Base-by-base conservation (phyloP, 2,329 filamentous ascomycete genomes). In the Bipolaris zeicola region DNA sequence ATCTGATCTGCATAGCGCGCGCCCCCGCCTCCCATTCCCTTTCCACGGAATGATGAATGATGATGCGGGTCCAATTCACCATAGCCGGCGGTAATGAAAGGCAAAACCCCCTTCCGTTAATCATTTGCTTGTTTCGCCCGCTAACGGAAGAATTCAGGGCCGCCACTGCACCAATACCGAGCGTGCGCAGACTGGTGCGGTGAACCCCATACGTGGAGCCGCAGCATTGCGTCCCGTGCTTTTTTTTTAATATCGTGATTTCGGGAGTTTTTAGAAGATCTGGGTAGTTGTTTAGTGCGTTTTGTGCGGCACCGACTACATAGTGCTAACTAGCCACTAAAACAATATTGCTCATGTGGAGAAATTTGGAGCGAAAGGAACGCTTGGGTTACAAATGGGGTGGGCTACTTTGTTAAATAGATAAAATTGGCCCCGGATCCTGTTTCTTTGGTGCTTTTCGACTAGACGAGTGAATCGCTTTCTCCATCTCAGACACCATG, bases 151-250 rank as follows among this genome's bases (percentile, higher is more conserved):
- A 63, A 62, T 46, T 57, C 14, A 10, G 22, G 28, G 14, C 55
- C 36, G 20, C 44, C 44, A 34, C 58, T 57, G 60, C 60, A 63
- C 60, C 60, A 63, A 63, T 63, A 57, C 37, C 38, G 24, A 20
- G 18, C 7, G 24, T 18, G n/a, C 22, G 41, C 11, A 38, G 41
- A 49, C 44, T 34, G 50, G 50, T 44, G 50, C 45, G 18, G 34
- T 45, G 36, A 33, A 52, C 16, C 45, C 49, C 28, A 48, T 43
- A 34, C 38, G 34, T 50, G 48, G 26, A 52, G 44, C 8, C 26
- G 28, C 20, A 50, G 49, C 37, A 44, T 43, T 37, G 54, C 26
- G 54, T 34, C 53, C 53, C 57, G 33, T 53, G 39, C 48, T 51
- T 54, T 20, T 20, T 16, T 20, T 28, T 28, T 28, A 28, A 43